phyloP scores from a whole-genome alignment of 495 filamentous ascomycete species.

The Penicillium bialowiezense region DNA sequence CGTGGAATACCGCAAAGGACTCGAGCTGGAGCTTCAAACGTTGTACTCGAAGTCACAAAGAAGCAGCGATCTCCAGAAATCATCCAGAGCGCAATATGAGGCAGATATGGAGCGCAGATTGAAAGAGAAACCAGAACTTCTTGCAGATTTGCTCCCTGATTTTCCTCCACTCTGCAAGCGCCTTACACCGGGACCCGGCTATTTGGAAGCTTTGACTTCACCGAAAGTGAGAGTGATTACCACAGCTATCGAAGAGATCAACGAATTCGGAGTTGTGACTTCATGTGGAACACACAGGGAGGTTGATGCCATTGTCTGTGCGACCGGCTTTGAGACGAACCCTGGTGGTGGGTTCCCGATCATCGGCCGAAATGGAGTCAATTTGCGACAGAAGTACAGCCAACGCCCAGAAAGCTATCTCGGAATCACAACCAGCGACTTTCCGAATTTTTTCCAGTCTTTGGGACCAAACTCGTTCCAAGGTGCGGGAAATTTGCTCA shows the following conservation, averaged over 20 bases:
- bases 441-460: constrained; percentile 63
- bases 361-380: constrained; percentile 43
- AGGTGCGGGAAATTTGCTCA: constrained; percentile 45
- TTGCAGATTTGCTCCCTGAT: constrained; percentile 35
- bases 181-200: constrained; percentile 48
- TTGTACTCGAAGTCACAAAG: constrained; percentile 40
- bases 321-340: constrained; percentile 54
- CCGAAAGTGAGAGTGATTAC: constrained; percentile 44
- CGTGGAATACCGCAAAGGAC: constrained; percentile 42
- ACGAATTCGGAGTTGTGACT: constrained; percentile 43
- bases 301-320: constrained; percentile 46
- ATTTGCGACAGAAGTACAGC: constrained; percentile 50
- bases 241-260: constrained; percentile 39
- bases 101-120: constrained; percentile 43
- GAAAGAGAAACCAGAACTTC: constrained; percentile 30
- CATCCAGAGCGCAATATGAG: constrained; percentile 29
- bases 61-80: no score
- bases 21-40: constrained; percentile 49
- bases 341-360: constrained; percentile 49
- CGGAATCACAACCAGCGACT: constrained; percentile 55
- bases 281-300: constrained; percentile 41
- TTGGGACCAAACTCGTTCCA: constrained; percentile 46
- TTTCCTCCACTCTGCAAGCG: constrained; percentile 51
- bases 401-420: constrained; percentile 55
- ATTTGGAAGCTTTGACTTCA: constrained; percentile 46